phyloP scores from a whole-genome alignment of 164 flowering plant species.

The Nymphaea thermarum region DNA sequence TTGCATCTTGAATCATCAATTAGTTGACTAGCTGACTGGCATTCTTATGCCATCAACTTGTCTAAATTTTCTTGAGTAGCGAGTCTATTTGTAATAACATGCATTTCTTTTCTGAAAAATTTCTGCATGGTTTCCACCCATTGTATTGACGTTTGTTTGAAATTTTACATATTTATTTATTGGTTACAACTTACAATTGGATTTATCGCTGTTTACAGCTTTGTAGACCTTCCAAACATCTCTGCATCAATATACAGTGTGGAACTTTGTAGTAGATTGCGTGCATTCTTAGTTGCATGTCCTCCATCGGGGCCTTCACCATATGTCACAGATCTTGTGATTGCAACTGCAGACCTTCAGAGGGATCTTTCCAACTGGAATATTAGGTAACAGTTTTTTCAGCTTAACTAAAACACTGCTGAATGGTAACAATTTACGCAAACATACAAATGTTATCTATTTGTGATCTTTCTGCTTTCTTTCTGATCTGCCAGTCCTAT shows the following conservation, averaged over 20 bases:
- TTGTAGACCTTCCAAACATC: slow-evolving; percentile 77
- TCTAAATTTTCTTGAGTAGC: no score
- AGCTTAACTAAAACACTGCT: not conserved
- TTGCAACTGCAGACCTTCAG: slow-evolving; percentile 80
- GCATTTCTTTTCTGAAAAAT: no score
- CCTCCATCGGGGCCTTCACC: slow-evolving; percentile 86
- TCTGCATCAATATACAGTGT: slow-evolving; percentile 81
- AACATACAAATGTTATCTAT: not conserved
- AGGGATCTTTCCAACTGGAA: slow-evolving; percentile 75
- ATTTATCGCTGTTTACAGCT: slow-evolving; percentile 34
- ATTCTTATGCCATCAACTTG: no score
- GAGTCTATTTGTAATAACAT: no score
- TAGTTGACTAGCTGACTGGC: no score
- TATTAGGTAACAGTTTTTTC: slow-evolving; percentile 34
- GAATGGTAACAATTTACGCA: not conserved
- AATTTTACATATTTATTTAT: no score
- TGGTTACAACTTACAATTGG: no score
- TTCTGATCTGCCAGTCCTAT: slow-evolving; percentile 32
- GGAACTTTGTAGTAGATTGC: slow-evolving; percentile 71
- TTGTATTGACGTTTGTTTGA: no score
- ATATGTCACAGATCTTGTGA: slow-evolving; percentile 76
- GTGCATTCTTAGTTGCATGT: slow-evolving; percentile 76
- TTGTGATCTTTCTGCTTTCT: not conserved
- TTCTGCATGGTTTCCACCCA: no score
- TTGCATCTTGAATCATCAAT: no score